Evolutionary conservation across 75 land plant species (phyloP), one percentile per base, ranked within the genome.

Genomic region (Cunninghamia lanceolata): DNA sequence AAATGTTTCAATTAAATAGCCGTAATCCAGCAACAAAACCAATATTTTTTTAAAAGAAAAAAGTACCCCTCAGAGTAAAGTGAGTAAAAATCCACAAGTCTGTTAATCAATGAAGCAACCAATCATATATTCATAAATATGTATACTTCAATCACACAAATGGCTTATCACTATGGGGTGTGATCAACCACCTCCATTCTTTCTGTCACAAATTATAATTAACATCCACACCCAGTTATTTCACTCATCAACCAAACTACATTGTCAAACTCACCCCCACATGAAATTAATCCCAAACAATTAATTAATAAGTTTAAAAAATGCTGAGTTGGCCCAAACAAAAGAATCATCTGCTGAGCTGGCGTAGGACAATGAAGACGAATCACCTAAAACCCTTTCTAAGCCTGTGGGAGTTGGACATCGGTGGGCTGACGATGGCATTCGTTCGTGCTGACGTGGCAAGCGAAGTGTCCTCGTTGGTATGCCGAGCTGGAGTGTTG

Each of bases 121-220:
- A 17, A 38, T 77, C 25, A n/a, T 39, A 80, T 80, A 80, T 80
- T 43, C 13, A 80, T 2, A 40, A 25, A 80, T 45, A 28, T 10
- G 50, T 80, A 45, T 80, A 3, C 25, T 42, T n/a, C 34, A 80
- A 25, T 43, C 82, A 43, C 82, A 80, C 82, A 25, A 71, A 80
- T 80, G 82, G 82, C 82, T 50, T 80, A 80, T 80, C 82, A 80
- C 82, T 80, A 39, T 80, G 82, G 82, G 46, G 82, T 80, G 82
- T 80, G 82, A 80, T 80, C 25, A 80, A 80, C 82, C 82, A 80
- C 82, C 82, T 45, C 82, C 82, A 80, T n/a, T 19, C 14, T 42
- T 40, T 7, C 43, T 80, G 11, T 21, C 45, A n/a, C 82, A 80
- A 28, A 42, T 16, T 80, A 80, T 80, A 80, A 43, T 45, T 42